Evolutionary conservation across 257 asterid genomes (phyloP).

Genomic region (Rehmannia glutinosa): DNA sequence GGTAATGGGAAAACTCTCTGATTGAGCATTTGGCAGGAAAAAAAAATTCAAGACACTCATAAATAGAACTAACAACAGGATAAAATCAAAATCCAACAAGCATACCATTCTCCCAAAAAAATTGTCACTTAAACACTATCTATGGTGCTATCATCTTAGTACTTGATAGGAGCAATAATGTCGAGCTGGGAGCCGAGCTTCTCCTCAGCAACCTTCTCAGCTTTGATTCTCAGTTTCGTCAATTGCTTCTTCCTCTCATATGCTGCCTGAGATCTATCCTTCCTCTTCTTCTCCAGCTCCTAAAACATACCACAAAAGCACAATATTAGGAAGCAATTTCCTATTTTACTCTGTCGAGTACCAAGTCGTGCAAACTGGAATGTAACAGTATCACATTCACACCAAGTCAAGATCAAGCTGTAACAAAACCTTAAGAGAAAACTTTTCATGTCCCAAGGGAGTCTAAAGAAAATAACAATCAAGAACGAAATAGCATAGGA

Average conservation of each 20-base stretch:
- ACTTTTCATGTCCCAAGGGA: too few species aligned
- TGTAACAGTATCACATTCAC: too few species aligned
- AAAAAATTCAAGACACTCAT: not conserved
- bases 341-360: not conserved
- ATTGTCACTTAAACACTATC: conserved; percentile 16
- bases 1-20: not conserved
- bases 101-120: conserved; percentile 28
- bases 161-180: conserved; percentile 61
- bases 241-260: conserved; percentile 87
- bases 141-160: conserved; percentile 33
- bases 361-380: too few species aligned
- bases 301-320: not conserved
- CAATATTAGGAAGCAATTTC: not conserved
- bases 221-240: conserved; percentile 58
- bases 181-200: conserved; percentile 80
- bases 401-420: too few species aligned
- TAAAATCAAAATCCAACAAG: conserved; percentile 8
- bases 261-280: conserved; percentile 66
- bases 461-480: too few species aligned
- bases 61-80: not conserved
- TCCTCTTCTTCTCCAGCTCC: conserved; percentile 95
- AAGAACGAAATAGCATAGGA: too few species aligned
- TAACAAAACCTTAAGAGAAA: not conserved
- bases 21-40: not conserved
- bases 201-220: conserved; percentile 79